These are phyloP conservation scores for Marasmius oreades DNA, from an alignment of 1,284 basidiomycete species.

Conservation along the genomic window DNA sequence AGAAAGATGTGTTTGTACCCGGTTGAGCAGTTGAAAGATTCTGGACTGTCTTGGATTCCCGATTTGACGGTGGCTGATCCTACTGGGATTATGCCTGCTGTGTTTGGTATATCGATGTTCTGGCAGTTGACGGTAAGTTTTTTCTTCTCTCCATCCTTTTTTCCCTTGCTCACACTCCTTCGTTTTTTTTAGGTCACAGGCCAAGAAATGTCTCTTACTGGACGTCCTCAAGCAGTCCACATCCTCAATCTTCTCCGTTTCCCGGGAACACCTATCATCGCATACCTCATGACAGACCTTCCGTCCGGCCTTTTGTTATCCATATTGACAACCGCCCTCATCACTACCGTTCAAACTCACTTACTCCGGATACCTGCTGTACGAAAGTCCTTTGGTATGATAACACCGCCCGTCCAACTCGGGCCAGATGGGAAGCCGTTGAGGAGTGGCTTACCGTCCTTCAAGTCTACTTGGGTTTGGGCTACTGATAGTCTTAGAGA, in stretches of 20 bases:
- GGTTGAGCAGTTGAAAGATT: conserved; percentile 70
- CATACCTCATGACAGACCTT: conserved; percentile 10
- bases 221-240: conserved; percentile 12
- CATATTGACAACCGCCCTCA: neutral
- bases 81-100: conserved; percentile 72
- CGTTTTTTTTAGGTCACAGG: conserved; percentile 7
- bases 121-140: conserved; percentile 64
- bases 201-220: conserved; percentile 9
- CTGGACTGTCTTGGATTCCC: conserved; percentile 74
- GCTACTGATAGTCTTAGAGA: neutral
- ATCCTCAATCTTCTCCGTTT: conserved; percentile 13
- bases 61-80: conserved; percentile 83
- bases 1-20: conserved; percentile 71
- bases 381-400: neutral
- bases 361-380: neutral
- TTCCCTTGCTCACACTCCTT: conserved; percentile 6
- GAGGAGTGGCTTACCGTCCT: neutral
- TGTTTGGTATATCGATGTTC: conserved; percentile 64
- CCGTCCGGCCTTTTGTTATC: conserved; percentile 6
- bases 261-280: conserved; percentile 11
- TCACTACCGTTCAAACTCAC: neutral
- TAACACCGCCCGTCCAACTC: neutral
- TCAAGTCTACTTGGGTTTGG: neutral
- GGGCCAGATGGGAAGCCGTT: neutral
- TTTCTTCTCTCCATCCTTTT: neutral